These are phyloP conservation scores for Exophiala aquamarina DNA, from an alignment of 2,329 filamentous ascomycete species.

Conservation along the genomic window DNA sequence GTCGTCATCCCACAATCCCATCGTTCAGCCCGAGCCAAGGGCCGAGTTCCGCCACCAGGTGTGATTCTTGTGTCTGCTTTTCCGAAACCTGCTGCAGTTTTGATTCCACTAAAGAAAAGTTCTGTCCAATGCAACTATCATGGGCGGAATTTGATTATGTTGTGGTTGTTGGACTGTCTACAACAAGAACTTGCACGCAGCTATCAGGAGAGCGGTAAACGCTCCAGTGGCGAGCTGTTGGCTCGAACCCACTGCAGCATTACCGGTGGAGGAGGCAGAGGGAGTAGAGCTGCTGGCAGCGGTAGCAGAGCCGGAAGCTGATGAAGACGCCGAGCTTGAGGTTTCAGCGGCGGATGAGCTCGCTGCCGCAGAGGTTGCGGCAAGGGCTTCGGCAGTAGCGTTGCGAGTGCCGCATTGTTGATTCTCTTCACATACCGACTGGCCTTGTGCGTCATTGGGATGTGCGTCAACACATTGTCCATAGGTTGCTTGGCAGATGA, in stretches of 20 bases:
- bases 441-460: slow-evolving; percentile 46
- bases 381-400: slow-evolving; percentile 36
- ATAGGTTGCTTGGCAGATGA: slow-evolving; percentile 57
- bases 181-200: slow-evolving; percentile 58
- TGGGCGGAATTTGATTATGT: slow-evolving; percentile 4
- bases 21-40: too few species aligned
- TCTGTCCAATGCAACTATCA: slow-evolving; percentile 19
- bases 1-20: slow-evolving; percentile 13
- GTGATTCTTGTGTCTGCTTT: slow-evolving; percentile 12
- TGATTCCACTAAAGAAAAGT: slow-evolving; percentile 2
- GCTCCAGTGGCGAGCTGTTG: slow-evolving; percentile 54
- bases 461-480: slow-evolving; percentile 47
- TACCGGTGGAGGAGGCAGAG: slow-evolving; percentile 33
- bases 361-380: slow-evolving; percentile 32
- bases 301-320: slow-evolving; percentile 33
- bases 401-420: slow-evolving; percentile 55
- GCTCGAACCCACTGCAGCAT: slow-evolving; percentile 47
- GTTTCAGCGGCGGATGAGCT: slow-evolving; percentile 35
- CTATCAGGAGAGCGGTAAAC: slow-evolving; percentile 54
- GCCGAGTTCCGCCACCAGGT: slow-evolving; percentile 3
- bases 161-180: slow-evolving; percentile 36
- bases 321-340: slow-evolving; percentile 33
- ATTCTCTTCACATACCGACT: slow-evolving; percentile 49
- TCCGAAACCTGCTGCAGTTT: neutral
- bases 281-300: slow-evolving; percentile 33